Conservation (phyloP, 495 filamentous ascomycete genomes). For the Margaritispora aquatica region DNA sequence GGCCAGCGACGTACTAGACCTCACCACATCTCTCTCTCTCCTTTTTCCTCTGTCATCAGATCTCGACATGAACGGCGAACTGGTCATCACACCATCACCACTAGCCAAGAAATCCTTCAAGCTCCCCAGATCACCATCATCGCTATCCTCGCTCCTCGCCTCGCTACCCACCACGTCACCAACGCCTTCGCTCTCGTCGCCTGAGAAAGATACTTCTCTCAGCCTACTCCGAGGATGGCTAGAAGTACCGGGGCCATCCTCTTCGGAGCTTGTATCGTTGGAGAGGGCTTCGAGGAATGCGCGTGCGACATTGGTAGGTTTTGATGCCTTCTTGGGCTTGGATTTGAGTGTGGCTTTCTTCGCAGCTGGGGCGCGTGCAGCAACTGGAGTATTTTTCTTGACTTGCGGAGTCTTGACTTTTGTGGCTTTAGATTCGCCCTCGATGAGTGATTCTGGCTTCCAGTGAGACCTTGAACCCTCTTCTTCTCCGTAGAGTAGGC, state of each 20-base stretch:
- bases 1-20: background rate
- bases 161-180: constrained; percentile 18
- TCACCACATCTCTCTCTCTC: background rate
- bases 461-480: constrained; percentile 23
- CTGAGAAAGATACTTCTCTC: constrained; percentile 1
- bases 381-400: background rate
- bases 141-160: constrained; percentile 16
- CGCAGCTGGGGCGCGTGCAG: background rate
- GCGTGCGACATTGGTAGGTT: background rate
- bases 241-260: background rate
- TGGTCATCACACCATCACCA: background rate
- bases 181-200: constrained; percentile 15
- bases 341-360: too few species aligned
- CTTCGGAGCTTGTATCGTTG: constrained; percentile 25
- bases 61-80: background rate
- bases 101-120: constrained; percentile 19
- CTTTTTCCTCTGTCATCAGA: background rate
- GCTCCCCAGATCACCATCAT: constrained; percentile 17
- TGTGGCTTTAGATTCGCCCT: constrained; percentile 2
- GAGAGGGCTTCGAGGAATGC: background rate
- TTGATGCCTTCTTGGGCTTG: constrained; percentile 4
- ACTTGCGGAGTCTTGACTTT: background rate
- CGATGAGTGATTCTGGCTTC: constrained; percentile 22
- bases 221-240: background rate
- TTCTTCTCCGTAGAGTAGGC: constrained; percentile 24